Evolutionary conservation across 495 filamentous ascomycete species (phyloP).

Genomic region (Saxophila tyrrhenica): DNA sequence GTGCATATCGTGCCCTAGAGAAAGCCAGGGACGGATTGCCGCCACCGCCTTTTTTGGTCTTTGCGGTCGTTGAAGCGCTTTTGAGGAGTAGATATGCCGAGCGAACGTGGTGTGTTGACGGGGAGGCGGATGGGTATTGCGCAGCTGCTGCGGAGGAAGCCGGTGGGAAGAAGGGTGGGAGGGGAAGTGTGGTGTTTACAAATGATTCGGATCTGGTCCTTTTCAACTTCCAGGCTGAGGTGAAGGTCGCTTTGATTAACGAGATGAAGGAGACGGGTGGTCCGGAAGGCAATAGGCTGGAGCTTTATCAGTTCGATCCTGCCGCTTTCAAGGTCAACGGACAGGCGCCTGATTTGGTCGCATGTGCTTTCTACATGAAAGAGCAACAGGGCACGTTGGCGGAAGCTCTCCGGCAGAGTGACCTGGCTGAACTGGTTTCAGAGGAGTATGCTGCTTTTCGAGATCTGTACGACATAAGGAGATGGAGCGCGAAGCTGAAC

Average conservation of each 20-base stretch:
- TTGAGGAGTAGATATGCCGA: constrained; percentile 6
- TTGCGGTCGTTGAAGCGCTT: constrained; percentile 12
- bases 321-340: background rate
- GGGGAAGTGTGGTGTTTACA: constrained; percentile 2
- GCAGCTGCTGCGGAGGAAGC: constrained; percentile 7
- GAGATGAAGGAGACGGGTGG: background rate
- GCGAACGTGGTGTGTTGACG: constrained; percentile 1
- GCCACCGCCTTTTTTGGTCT: constrained; percentile 12
- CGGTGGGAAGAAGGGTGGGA: too few relatives aligned
- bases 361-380: background rate
- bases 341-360: background rate
- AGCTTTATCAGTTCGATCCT: background rate
- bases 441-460: background rate
- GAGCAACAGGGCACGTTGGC: background rate
- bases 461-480: background rate
- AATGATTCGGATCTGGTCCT: constrained; percentile 17
- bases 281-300: background rate
- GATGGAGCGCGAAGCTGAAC: background rate
- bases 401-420: background rate
- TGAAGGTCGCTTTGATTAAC: constrained; percentile 4
- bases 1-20: background rate
- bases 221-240: background rate
- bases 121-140: constrained; percentile 15
- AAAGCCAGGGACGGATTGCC: too few relatives aligned
- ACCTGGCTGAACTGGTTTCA: background rate